Percentiles rank a stretch among this genome's conserved stretches.
Evolutionary conservation across 495 filamentous ascomycete species (phyloP).

Genomic region (Hypoxylon perforatum): DNA sequence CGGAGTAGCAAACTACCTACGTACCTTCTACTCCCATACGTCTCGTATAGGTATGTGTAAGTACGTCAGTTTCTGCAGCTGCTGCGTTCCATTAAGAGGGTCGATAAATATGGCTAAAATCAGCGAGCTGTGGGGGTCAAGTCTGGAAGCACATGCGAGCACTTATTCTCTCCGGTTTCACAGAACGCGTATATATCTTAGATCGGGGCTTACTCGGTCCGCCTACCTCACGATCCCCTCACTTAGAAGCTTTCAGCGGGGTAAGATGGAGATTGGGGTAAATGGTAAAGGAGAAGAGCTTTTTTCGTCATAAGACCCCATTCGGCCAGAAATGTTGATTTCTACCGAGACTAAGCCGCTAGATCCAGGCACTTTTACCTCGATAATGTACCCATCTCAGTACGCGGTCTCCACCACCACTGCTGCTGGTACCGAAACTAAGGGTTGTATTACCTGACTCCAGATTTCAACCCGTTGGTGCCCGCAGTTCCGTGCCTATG

Average conservation of each 20-base stretch:
- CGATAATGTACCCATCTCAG: conserved; percentile 15
- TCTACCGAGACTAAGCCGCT: conserved; percentile 26
- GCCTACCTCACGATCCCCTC: conserved; percentile 15
- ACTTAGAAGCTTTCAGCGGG: conserved; percentile 14
- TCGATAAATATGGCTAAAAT: conserved; percentile 33
- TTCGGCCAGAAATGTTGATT: conserved; percentile 36
- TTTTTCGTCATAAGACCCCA: conserved; percentile 2
- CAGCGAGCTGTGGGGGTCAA: conserved; percentile 29
- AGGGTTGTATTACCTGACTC: neutral
- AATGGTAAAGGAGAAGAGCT: neutral
- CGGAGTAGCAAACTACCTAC: conserved; percentile 20
- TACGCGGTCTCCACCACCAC: conserved; percentile 14
- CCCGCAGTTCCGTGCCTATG: conserved; percentile 17
- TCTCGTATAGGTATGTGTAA: neutral
- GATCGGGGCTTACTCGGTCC: conserved; percentile 26
- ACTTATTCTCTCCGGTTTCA: conserved; percentile 4
- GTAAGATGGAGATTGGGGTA: conserved; percentile 35
- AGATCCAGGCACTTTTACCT: neutral
- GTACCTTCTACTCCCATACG: neutral
- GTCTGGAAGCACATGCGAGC: neutral
- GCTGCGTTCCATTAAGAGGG: neutral
- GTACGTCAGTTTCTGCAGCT: neutral
- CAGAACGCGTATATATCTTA: neutral
- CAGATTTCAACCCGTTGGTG: conserved; percentile 21
- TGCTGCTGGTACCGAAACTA: neutral